Evolutionary conservation across 2,329 filamentous ascomycete species (phyloP).

Genomic region (Pseudogymnoascus sp.): DNA sequence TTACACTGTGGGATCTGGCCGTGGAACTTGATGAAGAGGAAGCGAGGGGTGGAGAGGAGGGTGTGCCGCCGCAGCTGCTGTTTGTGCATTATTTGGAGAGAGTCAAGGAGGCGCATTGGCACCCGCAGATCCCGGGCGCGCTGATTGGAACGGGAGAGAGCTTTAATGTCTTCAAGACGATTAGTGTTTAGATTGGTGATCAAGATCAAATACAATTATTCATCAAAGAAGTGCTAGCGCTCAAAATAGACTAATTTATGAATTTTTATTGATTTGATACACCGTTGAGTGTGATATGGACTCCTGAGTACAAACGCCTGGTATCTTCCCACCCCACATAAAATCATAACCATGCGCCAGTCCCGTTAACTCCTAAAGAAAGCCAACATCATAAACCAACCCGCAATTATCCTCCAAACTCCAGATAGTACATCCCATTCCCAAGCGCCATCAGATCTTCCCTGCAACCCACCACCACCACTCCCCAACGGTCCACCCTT

Average conservation of each 20-base stretch:
- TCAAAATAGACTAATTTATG: neutral
- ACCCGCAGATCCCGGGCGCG: conserved; percentile 86
- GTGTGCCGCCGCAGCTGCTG: conserved; percentile 85
- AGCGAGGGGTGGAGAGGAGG: conserved; percentile 76
- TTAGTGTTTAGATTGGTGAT: conserved; percentile 55
- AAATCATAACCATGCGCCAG: neutral
- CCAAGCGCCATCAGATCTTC: neutral
- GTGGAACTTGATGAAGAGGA: conserved; percentile 97
- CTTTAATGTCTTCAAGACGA: conserved; percentile 81
- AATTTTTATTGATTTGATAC: neutral
- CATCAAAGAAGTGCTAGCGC: neutral
- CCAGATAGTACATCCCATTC: neutral
- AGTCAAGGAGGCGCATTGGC: conserved; percentile 96
- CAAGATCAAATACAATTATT: neutral
- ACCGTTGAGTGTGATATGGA: neutral
- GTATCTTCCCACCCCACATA: neutral
- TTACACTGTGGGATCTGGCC: conserved; percentile 93
- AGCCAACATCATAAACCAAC: neutral
- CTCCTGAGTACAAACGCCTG: neutral
- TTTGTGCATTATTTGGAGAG: conserved; percentile 96
- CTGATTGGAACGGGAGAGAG: conserved; percentile 84
- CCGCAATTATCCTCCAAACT: neutral
- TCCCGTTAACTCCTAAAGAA: neutral
- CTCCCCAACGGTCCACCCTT: conserved; percentile 45
- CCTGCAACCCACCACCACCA: conserved; percentile 63